A percentile compares a stretch with the other conserved stretches of the same genome.
Evolutionary conservation across 2,329 filamentous ascomycete species (phyloP).

Genomic region (Talaromyces amestolkiae): DNA sequence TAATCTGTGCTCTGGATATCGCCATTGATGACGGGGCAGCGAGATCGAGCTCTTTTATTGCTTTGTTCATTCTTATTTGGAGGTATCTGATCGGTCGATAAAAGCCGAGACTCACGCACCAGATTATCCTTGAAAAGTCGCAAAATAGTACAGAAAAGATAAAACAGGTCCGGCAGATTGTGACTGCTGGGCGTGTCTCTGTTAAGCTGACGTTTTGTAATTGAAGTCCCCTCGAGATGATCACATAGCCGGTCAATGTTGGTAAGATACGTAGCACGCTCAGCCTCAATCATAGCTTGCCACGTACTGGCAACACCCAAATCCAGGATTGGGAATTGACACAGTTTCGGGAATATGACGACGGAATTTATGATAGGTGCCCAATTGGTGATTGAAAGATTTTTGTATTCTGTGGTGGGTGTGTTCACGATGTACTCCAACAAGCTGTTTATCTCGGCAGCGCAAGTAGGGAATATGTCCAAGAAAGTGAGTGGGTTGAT

Average conservation of each 20-base stretch:
- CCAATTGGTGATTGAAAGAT: slow-evolving; percentile 10
- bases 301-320: background rate
- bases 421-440: slow-evolving; percentile 9
- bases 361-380: background rate
- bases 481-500: slow-evolving; percentile 1
- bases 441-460: slow-evolving; percentile 3
- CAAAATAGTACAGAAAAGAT: slow-evolving; percentile 9
- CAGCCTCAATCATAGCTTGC: background rate
- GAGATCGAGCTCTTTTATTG: background rate
- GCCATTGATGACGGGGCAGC: slow-evolving; percentile 16
- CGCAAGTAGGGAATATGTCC: background rate
- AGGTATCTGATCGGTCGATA: background rate
- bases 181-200: background rate
- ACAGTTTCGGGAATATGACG: slow-evolving; percentile 10
- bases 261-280: background rate
- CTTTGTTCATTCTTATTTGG: background rate
- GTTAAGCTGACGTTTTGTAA: background rate
- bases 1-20: slow-evolving; percentile 14
- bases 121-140: slow-evolving; percentile 13
- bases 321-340: background rate
- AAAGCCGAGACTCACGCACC: background rate
- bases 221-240: slow-evolving; percentile 1
- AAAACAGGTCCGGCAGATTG: slow-evolving; percentile 11
- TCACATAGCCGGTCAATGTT: background rate
- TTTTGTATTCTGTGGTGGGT: background rate